These are phyloP conservation scores for Euphorbia tirucalli DNA, from an alignment of 345 rosid species.

Conservation along the genomic window DNA sequence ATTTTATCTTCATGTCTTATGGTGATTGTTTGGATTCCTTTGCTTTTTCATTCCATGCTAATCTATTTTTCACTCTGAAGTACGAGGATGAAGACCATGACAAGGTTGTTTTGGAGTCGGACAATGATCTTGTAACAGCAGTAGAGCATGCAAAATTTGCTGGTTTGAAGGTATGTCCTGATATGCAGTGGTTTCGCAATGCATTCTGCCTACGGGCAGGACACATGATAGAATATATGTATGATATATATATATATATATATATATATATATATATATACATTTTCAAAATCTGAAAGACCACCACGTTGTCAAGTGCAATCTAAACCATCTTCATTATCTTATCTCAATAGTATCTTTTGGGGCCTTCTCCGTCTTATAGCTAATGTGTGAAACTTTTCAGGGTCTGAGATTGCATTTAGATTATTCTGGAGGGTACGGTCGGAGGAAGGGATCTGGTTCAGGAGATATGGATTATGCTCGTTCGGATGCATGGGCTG, in stretches of 20 bases:
- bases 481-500: conserved; percentile 76
- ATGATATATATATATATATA: too few species aligned
- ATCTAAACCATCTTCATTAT: not conserved
- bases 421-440: conserved; percentile 57
- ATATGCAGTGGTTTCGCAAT: not conserved
- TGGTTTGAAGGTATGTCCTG: conserved; percentile 76
- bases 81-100: conserved; percentile 97
- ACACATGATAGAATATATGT: too few species aligned
- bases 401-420: conserved; percentile 91
- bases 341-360: not conserved
- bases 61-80: conserved; percentile 35
- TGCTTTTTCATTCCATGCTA: conserved; percentile 7
- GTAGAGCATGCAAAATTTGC: conserved; percentile 87
- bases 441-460: conserved; percentile 39
- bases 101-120: conserved; percentile 85
- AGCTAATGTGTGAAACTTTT: conserved; percentile 20
- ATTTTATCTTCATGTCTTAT: conserved; percentile 6
- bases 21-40: conserved; percentile 2
- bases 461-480: conserved; percentile 57
- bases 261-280: too few species aligned
- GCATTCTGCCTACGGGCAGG: not conserved
- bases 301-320: too few species aligned
- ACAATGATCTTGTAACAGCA: conserved; percentile 77
- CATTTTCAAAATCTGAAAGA: too few species aligned
- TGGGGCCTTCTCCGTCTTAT: not conserved